Base-by-base conservation (phyloP, 108 stramenopile genomes). In the Fragilariopsis cylindrus region DNA sequence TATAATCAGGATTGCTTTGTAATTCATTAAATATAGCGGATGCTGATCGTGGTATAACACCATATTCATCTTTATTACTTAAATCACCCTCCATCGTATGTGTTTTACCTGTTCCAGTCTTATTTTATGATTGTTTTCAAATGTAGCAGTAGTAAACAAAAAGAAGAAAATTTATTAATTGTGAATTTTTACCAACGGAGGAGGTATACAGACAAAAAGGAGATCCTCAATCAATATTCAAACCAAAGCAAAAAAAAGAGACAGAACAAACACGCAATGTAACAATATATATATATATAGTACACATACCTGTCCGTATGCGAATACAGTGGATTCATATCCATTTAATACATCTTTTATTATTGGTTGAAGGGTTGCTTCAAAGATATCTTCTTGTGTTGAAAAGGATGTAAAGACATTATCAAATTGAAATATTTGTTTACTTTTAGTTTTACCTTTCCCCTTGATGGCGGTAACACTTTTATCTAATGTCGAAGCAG, bases 71-170 rank as follows among this genome's bases (percentile, higher is more conserved):
- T 13, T 81, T 77, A 58, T 83, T 76, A 8, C 67, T 47, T 57
- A 93, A 56, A 30, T 76, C 75, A 9, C 94, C 92, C 71, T 90
- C 89, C 94, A 95, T 95, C 13, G 94, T 95, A 65, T 95, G 90
- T 3, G 94, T 95, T 63, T 95, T 92, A 5, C 87, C 87, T 15
- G 84, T 88, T 46, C 87, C 87, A 16, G 87, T 85, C 41, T 67
- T 15, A 30, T 13, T 21, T 21, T 21, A 21, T 21, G 21, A 30
- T 30, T 30, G 30, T 30, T 3, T 45, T 62, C 12, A 21, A 45
- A 52, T 65, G 73, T 2, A 21, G 2, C 40, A n/a, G 41, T 9
- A 48, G 49, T 13, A 16, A 71, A 2, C 11, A 2, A 15, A 39
- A 60, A 60, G 1, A 60, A n/a, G n/a, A 60, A 60, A 52, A 3